Evolutionary conservation across 805 yeast species (phyloP), one percentile per base, ranked within the genome.

Genomic region (Peterozyma xylosa): DNA sequence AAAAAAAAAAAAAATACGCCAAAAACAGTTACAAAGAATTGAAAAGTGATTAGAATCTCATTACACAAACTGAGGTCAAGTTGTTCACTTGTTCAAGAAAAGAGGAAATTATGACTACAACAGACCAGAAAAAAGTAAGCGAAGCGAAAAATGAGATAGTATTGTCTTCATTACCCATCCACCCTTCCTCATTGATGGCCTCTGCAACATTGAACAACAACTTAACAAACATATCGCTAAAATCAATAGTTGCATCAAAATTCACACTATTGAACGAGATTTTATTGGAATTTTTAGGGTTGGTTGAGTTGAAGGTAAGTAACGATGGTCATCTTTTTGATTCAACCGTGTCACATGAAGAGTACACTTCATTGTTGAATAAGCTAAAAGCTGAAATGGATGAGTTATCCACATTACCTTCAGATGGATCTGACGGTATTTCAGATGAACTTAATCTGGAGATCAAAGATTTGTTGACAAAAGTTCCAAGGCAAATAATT

Each of bases 241-340:
- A 64, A 41, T 57, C 67, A 1, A 60, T 60, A 43, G 43, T 62
- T 14, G 66, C 64, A 1, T 54, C 68, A 11, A 57, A 61, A 38
- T 64, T 56, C 42, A 48, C 59, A 3, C 47, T 62, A 30, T 55
- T 59, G 17, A 62, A 60, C 37, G 68, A 62, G 43, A 47, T 62
- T 2, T 46, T 64, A 5, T 38, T 57, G 11, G 50, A 48, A n/a
- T 33, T 46, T 30, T 33, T 51, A 3, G 45, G 41, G 3, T 36
- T 21, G 11, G n/a, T 21, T 9, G 15, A 42, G 7, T n/a, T 9
- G 11, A 37, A 36, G 15, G 10, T 29, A 33, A 18, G 13, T 27
- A 35, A n/a, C 17, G 18, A 11, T 32, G 13, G 17, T 6, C n/a
- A 32, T 32, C 13, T 32, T 9, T 11, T 11, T 32, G 14, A 32